A percentile compares a stretch with the other conserved stretches of the same genome.
Evolutionary conservation across 371 early-diverging fungal genomes (phyloP).

Genomic region (Rhizopus sp.): DNA sequence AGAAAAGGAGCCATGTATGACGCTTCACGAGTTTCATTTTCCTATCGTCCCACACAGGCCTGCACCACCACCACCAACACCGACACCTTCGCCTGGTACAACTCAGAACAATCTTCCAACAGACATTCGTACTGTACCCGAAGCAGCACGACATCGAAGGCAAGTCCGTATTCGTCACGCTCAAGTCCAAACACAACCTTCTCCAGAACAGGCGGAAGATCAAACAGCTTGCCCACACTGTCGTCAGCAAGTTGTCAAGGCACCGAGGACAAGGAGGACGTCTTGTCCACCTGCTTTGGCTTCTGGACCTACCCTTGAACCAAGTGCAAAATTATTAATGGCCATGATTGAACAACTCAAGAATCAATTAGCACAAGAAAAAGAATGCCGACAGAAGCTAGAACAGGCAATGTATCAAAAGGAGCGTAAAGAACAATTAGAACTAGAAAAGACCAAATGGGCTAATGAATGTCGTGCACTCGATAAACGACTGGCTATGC

Average conservation of each 20-base stretch:
- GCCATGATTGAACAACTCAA: constrained; percentile 37
- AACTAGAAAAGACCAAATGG: background rate
- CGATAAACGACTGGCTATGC: background rate
- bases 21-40: constrained; percentile 23
- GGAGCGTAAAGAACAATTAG: constrained; percentile 4
- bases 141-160: constrained; percentile 38
- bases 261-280: background rate
- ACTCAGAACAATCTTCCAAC: constrained; percentile 14
- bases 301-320: constrained; percentile 11
- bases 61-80: constrained; percentile 14
- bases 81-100: background rate
- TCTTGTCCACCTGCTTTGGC: constrained; percentile 40
- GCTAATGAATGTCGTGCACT: background rate
- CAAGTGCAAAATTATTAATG: constrained; percentile 13
- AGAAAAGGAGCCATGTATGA: constrained; percentile 24
- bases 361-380: constrained; percentile 52
- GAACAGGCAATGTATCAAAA: constrained; percentile 26
- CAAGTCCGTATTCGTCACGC: constrained; percentile 39
- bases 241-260: constrained; percentile 18
- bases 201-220: constrained; percentile 1
- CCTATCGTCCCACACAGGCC: constrained; percentile 13
- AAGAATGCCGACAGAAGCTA: constrained; percentile 36
- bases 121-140: constrained; percentile 22
- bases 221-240: constrained; percentile 38
- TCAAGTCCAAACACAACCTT: constrained; percentile 33